Conservation (phyloP, 2,329 filamentous ascomycete genomes). For the Xylaria sp. region DNA sequence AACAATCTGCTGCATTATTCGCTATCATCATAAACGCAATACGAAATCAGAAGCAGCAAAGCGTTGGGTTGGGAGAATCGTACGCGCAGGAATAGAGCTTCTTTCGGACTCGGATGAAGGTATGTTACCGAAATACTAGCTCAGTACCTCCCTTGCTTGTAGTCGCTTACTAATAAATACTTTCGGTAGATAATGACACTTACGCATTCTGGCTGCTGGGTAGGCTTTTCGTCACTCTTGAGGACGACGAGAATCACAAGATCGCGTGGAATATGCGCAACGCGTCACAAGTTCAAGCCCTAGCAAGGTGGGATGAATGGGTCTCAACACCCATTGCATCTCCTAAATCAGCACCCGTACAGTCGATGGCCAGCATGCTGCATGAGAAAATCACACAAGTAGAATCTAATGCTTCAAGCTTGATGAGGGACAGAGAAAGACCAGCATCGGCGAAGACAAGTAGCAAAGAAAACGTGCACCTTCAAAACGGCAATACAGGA, state of each 20-base stretch:
- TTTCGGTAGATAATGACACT: conserved; percentile 44
- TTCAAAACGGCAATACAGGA: background rate
- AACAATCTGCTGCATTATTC: conserved; percentile 45
- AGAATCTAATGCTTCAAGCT: conserved; percentile 9
- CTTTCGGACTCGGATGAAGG: conserved; percentile 47
- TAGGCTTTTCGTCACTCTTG: conserved; percentile 40
- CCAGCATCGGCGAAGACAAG: background rate
- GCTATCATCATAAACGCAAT: conserved; percentile 45
- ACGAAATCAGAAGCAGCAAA: conserved; percentile 36
- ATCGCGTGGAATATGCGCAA: conserved; percentile 47
- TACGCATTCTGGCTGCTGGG: conserved; percentile 45
- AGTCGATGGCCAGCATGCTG: conserved; percentile 20
- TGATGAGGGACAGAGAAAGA: background rate
- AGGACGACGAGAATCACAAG: conserved; percentile 40
- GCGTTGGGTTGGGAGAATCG: conserved; percentile 41
- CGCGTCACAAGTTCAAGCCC: conserved; percentile 39
- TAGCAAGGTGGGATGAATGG: conserved; percentile 45
- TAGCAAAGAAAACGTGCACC: conserved; percentile 5
- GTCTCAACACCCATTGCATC: conserved; percentile 37
- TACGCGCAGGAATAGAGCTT: conserved; percentile 46
- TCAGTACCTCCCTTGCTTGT: background rate
- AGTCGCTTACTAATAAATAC: background rate
- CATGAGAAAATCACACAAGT: background rate
- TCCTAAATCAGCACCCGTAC: conserved; percentile 4
- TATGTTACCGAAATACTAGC: conserved; percentile 7